Evolutionary conservation across 108 stramenopile genomes (phyloP), one percentile per base, ranked within the genome.

Genomic region (Cyclotella choctawhatcheeana): DNA sequence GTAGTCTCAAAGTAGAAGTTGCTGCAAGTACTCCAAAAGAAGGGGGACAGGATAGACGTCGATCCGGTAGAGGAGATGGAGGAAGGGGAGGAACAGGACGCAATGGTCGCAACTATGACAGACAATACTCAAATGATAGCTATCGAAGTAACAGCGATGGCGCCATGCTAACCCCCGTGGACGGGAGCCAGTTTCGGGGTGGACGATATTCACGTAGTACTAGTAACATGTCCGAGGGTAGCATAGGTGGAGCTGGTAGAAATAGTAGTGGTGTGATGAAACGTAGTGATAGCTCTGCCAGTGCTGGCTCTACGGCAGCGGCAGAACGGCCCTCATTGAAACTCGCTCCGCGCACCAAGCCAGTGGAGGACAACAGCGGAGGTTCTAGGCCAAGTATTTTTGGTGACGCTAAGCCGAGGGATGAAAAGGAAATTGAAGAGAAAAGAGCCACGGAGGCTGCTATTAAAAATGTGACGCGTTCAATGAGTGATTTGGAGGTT

Each of bases 361-460:
- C 86, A 5, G 10, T 85, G 40, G 61, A 47, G n/a, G 62, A 20
- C 10, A 65, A 32, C 10, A 44, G 29, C 2, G 47, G 54, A 7
- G 47, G 20, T 5, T 29, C 72, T 27, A 24, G 65, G 24, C 58
- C 75, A 43, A 73, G 56, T 35, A 89, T 92, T 77, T 92, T 92
- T 85, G 90, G 90, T 43, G 88, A 85, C 21, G 90, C 86, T 59
- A 92, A 80, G 64, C 84, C 90, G 13, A 69, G 85, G 24, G 90
- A 91, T 67, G 86, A 83, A 31, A 67, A 70, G 34, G 73, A 78
- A 5, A 83, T 76, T 48, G 75, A 84, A 70, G 74, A 33, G 24
- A 34, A 52, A 24, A 40, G 44, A 10, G 48, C 27, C 0, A 45
- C 62, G 44, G 61, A 63, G 8, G 30, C 25, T 26, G 29, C 20